Conservation (phyloP, 768 basidiomycete genomes). For the Trametes coccinea region DNA sequence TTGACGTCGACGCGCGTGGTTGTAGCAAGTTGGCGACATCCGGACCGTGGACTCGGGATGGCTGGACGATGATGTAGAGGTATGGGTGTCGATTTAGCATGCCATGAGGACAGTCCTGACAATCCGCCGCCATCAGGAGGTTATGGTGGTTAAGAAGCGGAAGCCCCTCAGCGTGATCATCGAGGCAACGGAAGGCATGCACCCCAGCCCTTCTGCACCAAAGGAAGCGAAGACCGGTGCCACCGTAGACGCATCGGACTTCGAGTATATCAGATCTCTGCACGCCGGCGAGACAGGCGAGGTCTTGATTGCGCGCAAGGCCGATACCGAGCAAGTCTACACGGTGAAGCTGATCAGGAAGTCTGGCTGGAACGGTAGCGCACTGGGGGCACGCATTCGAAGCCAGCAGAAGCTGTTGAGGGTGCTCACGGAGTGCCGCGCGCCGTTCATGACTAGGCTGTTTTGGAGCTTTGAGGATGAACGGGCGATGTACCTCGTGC, state of each 20-base stretch:
- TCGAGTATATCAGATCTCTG: slow-evolving; percentile 17
- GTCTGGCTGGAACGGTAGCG: not conserved
- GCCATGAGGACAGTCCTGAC: not conserved
- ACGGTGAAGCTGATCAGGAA: slow-evolving; percentile 22
- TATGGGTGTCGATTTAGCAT: slow-evolving; percentile 20
- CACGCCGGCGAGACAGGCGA: slow-evolving; percentile 1
- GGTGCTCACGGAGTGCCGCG: slow-evolving; percentile 34
- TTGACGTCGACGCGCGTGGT: not conserved
- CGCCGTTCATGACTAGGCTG: slow-evolving; percentile 42
- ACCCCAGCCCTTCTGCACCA: not conserved
- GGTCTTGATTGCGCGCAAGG: slow-evolving; percentile 16
- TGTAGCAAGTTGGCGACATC: slow-evolving; percentile 44
- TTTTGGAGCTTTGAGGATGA: slow-evolving; percentile 44
- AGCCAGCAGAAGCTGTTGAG: slow-evolving; percentile 40
- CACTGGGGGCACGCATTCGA: not conserved
- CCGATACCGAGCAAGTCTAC: slow-evolving; percentile 3
- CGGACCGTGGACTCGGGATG: slow-evolving; percentile 46
- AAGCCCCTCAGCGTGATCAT: slow-evolving; percentile 19
- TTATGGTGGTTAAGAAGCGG: slow-evolving; percentile 44
- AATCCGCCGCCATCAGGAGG: slow-evolving; percentile 38
- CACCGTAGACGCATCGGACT: slow-evolving; percentile 10
- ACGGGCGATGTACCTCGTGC: slow-evolving; percentile 40
- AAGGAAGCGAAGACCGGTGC: not conserved
- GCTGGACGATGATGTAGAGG: slow-evolving; percentile 52
- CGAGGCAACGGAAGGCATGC: slow-evolving; percentile 11